Evolutionary conservation across 2,329 filamentous ascomycete genomes (phyloP).

Genomic region (Fusarium guadeloupense): DNA sequence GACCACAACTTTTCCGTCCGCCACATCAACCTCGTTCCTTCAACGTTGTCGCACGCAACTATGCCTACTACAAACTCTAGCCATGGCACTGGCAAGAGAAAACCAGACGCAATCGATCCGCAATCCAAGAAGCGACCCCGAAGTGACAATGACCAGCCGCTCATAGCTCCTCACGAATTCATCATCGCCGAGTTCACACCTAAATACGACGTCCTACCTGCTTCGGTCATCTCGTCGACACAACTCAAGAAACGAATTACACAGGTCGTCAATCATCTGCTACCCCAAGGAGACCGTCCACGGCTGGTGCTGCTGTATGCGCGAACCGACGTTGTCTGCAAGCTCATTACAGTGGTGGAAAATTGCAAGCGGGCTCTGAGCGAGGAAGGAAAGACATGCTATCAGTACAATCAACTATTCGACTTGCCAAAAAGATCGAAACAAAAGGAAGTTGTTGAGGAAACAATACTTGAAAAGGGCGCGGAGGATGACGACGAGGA

Average conservation of each 20-base stretch:
- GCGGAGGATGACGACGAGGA: constrained; percentile 35
- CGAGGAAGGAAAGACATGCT: constrained; percentile 59
- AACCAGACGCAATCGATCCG: constrained; percentile 11
- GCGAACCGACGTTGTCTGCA: constrained; percentile 63
- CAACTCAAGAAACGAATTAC: constrained; percentile 65
- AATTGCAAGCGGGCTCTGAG: constrained; percentile 67
- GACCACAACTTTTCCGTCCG: constrained; percentile 34
- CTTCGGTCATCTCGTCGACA: constrained; percentile 68
- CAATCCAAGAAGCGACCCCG: constrained; percentile 4
- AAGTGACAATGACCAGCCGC: constrained; percentile 15
- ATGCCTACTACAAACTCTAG: constrained; percentile 26
- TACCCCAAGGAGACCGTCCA: constrained; percentile 37
- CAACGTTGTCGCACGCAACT: constrained; percentile 10
- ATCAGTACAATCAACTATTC: constrained; percentile 67
- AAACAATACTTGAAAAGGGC: constrained; percentile 51
- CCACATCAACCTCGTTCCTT: constrained; percentile 13
- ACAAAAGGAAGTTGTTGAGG: constrained; percentile 52
- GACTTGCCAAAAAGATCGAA: constrained; percentile 52
- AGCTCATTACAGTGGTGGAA: constrained; percentile 74
- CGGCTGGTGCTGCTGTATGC: constrained; percentile 61
- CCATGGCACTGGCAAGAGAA: constrained; percentile 32
- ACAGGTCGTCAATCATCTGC: constrained; percentile 57
- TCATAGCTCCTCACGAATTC: constrained; percentile 53
- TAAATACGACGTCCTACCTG: constrained; percentile 60
- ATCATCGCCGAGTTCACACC: constrained; percentile 55